Conservation (phyloP, 352 stramenopile genomes). For the Globisporangium paroecandrum region DNA sequence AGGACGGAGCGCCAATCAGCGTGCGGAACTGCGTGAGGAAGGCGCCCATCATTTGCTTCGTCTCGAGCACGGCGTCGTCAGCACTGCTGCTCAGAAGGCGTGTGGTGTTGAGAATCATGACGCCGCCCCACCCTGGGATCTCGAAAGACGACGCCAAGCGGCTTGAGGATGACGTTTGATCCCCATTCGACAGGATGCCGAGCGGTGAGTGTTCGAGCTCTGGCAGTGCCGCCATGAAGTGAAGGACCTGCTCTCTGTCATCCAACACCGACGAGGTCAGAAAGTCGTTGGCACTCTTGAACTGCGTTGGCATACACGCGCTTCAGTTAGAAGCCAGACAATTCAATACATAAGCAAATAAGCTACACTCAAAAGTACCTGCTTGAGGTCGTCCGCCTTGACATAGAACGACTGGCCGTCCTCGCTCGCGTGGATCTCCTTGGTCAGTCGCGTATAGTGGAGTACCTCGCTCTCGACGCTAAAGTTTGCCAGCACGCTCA, state of each 20-base stretch:
- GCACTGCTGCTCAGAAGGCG: background rate
- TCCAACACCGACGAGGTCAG: constrained; percentile 57
- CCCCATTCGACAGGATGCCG: constrained; percentile 33
- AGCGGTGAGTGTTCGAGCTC: constrained; percentile 44
- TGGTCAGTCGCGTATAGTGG: constrained; percentile 63
- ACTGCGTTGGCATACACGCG: constrained; percentile 29
- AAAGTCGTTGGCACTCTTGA: constrained; percentile 79
- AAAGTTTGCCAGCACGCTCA: constrained; percentile 54
- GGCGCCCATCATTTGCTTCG: constrained; percentile 61
- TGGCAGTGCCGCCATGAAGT: constrained; percentile 74
- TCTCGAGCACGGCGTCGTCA: constrained; percentile 17
- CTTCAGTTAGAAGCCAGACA: background rate
- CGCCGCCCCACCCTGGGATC: constrained; percentile 65
- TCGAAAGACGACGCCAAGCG: constrained; percentile 53
- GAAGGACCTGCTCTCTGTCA: constrained; percentile 70
- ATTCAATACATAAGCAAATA: background rate
- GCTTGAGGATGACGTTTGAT: constrained; percentile 9
- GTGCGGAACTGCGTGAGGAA: constrained; percentile 65
- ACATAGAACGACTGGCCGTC: constrained; percentile 40
- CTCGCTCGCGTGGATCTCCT: constrained; percentile 35
- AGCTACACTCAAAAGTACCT: constrained; percentile 32
- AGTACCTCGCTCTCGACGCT: constrained; percentile 67
- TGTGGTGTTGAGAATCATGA: constrained; percentile 52
- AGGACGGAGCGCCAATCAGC: constrained; percentile 56
- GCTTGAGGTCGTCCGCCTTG: constrained; percentile 58